Base-by-base conservation (phyloP, 495 filamentous ascomycete genomes). In the Neurospora sp. region DNA sequence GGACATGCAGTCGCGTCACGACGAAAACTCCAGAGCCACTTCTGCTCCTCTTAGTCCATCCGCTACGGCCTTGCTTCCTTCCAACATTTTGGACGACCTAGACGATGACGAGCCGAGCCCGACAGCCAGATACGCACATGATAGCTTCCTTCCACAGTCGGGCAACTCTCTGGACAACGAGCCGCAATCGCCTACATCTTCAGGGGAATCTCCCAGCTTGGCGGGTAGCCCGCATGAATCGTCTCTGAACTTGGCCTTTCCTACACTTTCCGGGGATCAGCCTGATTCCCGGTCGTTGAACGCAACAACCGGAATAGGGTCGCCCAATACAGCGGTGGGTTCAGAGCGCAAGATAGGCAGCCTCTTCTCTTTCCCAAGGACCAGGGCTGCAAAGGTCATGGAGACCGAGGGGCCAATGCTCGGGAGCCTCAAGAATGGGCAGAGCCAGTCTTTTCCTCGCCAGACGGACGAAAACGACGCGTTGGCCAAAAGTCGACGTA, bases 381-480 rank as follows among this genome's bases (percentile, higher is more conserved):
- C 90, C 73, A 70, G 78, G 40, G 89, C 89, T 72, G 88, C 89
- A 14, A 96, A 95, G 79, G 87, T 88, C 4, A 80, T 86, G 69
- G 90, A 92, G 11, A 88, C 92, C 35, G 89, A 91, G 68, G 88
- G 89, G 6, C 91, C 90, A 18, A 84, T 89, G 53, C 79, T 96
- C 22, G 93, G 93, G 16, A 89, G 88, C 42, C 83, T 97, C 40
- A 93, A 92, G 78, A 83, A 89, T 69, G 87, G 88, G 3, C 92
- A 97, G 77, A 94, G 92, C 78, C 93, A 93, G 76, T 96, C 93
- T 12, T 91, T 95, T 74, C 93, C 93, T 3, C 82, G 83, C 35
- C 83, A 84, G 69, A 80, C 78, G 0, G 87, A 88, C 14, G 87
- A 88, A 27, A 77, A 76, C 9, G 86, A 87, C 5, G 73, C 72